Evolutionary conservation across 2,329 filamentous ascomycete genomes (phyloP).

Genomic region (Proliferodiscus dingleyae): DNA sequence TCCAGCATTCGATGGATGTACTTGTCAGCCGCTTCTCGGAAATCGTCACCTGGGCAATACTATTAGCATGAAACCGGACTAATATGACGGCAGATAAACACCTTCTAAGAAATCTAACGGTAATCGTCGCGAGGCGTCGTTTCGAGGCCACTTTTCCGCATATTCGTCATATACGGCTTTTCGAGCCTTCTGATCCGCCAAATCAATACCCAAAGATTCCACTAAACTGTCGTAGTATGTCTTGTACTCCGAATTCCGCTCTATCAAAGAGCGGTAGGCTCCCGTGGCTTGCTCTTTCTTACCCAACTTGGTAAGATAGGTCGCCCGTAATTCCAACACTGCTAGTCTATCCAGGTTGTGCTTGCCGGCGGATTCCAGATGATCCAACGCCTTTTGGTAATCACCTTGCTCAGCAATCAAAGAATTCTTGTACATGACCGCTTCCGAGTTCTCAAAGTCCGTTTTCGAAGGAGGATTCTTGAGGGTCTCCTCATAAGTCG

Average conservation of each 20-base stretch:
- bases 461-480: slow-evolving; percentile 71
- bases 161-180: slow-evolving; percentile 79
- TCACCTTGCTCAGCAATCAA: slow-evolving; percentile 91
- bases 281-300: slow-evolving; percentile 74
- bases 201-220: slow-evolving; percentile 59
- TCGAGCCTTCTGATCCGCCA: slow-evolving; percentile 55
- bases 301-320: slow-evolving; percentile 75
- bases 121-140: slow-evolving; percentile 79
- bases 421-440: slow-evolving; percentile 88
- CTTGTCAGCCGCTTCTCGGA: slow-evolving; percentile 68
- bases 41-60: slow-evolving; percentile 61
- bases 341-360: slow-evolving; percentile 77
- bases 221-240: slow-evolving; percentile 79
- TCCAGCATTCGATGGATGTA: slow-evolving; percentile 83
- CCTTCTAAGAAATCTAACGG: slow-evolving; percentile 84
- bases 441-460: slow-evolving; percentile 91
- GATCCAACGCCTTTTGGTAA: slow-evolving; percentile 74
- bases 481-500: slow-evolving; percentile 87
- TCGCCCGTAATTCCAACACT: slow-evolving; percentile 78
- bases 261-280: slow-evolving; percentile 75
- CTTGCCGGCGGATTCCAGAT: slow-evolving; percentile 74
- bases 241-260: slow-evolving; percentile 83
- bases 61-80: slow-evolving; percentile 17
- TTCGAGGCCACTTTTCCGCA: slow-evolving; percentile 73
- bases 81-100: slow-evolving; percentile 29